Base-by-base conservation (phyloP, 2,329 filamentous ascomycete species). In the Diplodia mutila region DNA sequence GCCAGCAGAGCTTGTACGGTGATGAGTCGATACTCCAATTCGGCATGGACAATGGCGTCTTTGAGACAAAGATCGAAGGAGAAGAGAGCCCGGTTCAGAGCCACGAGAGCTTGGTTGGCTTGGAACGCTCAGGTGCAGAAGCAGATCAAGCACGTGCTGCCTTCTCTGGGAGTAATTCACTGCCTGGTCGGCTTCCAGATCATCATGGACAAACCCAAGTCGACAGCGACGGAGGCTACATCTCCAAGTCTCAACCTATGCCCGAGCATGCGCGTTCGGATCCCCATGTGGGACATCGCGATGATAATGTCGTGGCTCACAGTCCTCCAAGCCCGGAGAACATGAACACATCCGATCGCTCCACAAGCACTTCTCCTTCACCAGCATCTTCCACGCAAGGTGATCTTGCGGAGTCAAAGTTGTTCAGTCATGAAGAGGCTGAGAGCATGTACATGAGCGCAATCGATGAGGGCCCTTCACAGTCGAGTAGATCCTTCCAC, bases 381-480 rank as follows among this genome's bases (percentile, higher is more conserved):
- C 51, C 68, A 54, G 51, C 68, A 32, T n/a, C 64, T 18, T 55
- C 55, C 25, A 66, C 68, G 7, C 51, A 52, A 18, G 21, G 65
- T 64, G 75, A 76, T 64, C 67, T 80, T 29, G 67, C 78, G 14
- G 72, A 80, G 69, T 94, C 92, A 5, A 89, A 87, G 49, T 74
- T 93, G 1, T 94, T 91, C 73, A 92, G 87, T 42, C 91, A 93
- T 68, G 90, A 93, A 69, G 91, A 94, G 70, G 91, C 91, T 0
- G 89, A 92, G 74, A 95, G 92, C 76, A 91, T 96, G 89, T 96
- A 95, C 73, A 90, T 93, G 89, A 94, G 88, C 73, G 87, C 86
- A 12, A 80, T 88, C 66, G 87, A 85, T 68, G 78, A 80, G 46
- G 75, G 75, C 11, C 75, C 77, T 27, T 69, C 63, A 2, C 64